Base-by-base conservation (phyloP, 805 yeast species). In the Jamesozyma piceae region DNA sequence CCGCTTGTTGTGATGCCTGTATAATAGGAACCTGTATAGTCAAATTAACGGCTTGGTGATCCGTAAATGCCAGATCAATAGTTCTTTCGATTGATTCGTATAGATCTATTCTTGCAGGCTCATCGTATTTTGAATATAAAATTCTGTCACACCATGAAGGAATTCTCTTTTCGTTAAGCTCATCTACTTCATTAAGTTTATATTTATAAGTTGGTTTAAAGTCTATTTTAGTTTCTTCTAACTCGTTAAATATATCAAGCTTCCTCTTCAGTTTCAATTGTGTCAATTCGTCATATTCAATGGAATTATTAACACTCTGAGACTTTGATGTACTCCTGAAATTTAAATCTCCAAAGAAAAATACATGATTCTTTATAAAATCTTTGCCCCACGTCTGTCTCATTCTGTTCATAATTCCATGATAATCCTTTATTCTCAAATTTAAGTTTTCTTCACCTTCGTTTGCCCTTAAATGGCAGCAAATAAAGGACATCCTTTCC, bases 81-180 rank as follows among this genome's bases (percentile, higher is more conserved):
- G 43, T 31, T 37, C 65, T 50, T 13, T 34, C 29, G 6, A 83
- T 50, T 5, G 83, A 68, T 24, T 63, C 52, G 60, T 87, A 87
- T 3, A 57, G 45, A 4, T 44, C 29, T 61, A 67, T 41, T 2
- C 40, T 45, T 29, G 11, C 47, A 19, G 11, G 8, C 15, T 47
- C 42, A 6, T 57, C 50, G 44, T 79, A 75, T 1, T 67, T 56
- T 43, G 74, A 73, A 53, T 66, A 85, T 37, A 89, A 58, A 5
- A 89, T 74, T 41, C 97, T 64, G 58, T 89, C 97, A 62, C 96
- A 88, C 95, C 95, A 89, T 5, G 95, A 80, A 0, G 96, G 94
- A 1, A 67, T 65, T 43, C 96, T 68, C 49, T 77, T 79, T 2
- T 58, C 34, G 46, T 75, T 74, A 58, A 75, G 83, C 9, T 64